Percentiles rank a stretch among this genome's conserved stretches.
These are phyloP conservation scores for Penicillium olsonii DNA, from an alignment of 2,329 filamentous ascomycete species.

Conservation along the genomic window DNA sequence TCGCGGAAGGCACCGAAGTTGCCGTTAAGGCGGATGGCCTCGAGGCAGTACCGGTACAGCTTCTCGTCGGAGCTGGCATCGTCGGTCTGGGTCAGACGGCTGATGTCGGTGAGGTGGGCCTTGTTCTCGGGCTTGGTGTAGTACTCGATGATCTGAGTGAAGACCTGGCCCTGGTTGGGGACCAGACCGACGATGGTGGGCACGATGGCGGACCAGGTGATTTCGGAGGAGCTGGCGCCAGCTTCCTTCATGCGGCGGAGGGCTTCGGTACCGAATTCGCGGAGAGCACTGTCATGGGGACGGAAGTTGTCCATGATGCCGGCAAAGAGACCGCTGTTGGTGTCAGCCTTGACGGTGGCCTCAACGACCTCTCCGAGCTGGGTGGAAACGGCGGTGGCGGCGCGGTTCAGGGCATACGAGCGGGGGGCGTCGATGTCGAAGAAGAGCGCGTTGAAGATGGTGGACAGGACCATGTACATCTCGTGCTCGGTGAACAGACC, in stretches of 20 bases:
- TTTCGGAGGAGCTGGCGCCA: conserved; percentile 64
- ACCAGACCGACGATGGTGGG: conserved; percentile 68
- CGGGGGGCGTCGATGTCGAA: conserved; percentile 67
- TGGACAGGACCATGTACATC: conserved; percentile 61
- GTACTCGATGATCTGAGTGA: conserved; percentile 72
- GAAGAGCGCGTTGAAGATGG: conserved; percentile 68
- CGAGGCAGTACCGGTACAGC: conserved; percentile 70
- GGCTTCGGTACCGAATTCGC: conserved; percentile 65
- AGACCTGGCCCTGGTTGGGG: conserved; percentile 70
- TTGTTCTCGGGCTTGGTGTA: conserved; percentile 63
- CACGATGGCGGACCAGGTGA: conserved; percentile 70
- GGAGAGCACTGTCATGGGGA: conserved; percentile 58
- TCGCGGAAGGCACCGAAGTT: conserved; percentile 63
- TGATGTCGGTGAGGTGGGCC: conserved; percentile 61
- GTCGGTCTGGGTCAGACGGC: conserved; percentile 59
- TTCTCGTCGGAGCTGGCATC: conserved; percentile 61
- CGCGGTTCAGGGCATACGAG: conserved; percentile 64
- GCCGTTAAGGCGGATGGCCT: conserved; percentile 69
- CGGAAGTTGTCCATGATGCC: conserved; percentile 50
- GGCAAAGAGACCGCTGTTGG: conserved; percentile 58
- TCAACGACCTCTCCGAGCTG: conserved; percentile 65
- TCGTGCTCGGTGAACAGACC: conserved; percentile 60
- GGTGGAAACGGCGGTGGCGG: conserved; percentile 57
- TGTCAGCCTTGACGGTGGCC: conserved; percentile 64
- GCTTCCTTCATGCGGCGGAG: conserved; percentile 65